Evolutionary conservation across 164 flowering plant species (phyloP).

Genomic region (Vitis vinifera): ASM3070453v1 NC_081814.1:745001-745500

Average conservation of each 20-base stretch:
- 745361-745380: constrained; percentile 30
- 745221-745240: constrained; percentile 79
- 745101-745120: too few species aligned
- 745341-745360: constrained; percentile 30
- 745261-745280: constrained; percentile 49
- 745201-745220: constrained; percentile 55
- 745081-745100: too few species aligned
- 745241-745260: constrained; percentile 62
- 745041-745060: background rate
- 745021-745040: constrained; percentile 34
- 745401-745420: too few species aligned
- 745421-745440: too few species aligned
- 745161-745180: constrained; percentile 47
- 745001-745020: constrained; percentile 38
- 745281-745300: constrained; percentile 43
- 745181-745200: constrained; percentile 79
- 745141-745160: constrained; percentile 62
- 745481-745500: too few species aligned
- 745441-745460: too few species aligned
- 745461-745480: too few species aligned
- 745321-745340: constrained; percentile 65
- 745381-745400: background rate
- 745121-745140: too few species aligned
- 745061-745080: background rate
- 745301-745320: constrained; percentile 50